phyloP scores from a whole-genome alignment of 768 basidiomycete species.

The Paxillus rubicundulus region DNA sequence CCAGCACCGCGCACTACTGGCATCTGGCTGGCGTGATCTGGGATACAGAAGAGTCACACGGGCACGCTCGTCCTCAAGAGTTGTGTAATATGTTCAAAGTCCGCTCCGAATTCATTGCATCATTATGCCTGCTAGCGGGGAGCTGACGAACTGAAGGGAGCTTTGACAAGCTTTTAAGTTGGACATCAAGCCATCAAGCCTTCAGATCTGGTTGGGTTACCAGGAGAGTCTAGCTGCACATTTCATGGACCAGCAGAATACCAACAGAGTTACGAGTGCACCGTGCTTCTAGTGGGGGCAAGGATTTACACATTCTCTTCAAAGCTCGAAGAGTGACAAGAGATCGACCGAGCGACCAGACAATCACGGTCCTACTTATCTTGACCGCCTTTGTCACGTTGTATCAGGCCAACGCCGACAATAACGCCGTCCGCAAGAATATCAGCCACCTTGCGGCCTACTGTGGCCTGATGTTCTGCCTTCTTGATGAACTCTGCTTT shows the following conservation, averaged over 20 bases:
- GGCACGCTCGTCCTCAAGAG: not conserved
- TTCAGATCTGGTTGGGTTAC: not conserved
- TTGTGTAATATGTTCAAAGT: slow-evolving; percentile 15
- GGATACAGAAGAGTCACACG: slow-evolving; percentile 1
- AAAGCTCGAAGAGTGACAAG: not conserved
- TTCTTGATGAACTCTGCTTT: slow-evolving; percentile 71
- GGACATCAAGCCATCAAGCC: not conserved
- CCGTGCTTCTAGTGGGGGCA: not conserved
- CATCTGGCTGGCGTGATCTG: slow-evolving; percentile 4
- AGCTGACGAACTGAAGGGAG: too few species aligned
- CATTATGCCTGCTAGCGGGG: too few species aligned
- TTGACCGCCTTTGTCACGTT: slow-evolving; percentile 40
- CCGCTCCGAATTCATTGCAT: not conserved
- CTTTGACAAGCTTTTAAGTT: not conserved
- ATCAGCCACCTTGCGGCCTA: slow-evolving; percentile 70
- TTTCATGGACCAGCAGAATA: not conserved
- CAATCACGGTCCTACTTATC: slow-evolving; percentile 8
- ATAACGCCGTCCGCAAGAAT: slow-evolving; percentile 71
- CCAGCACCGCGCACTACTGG: slow-evolving; percentile 14
- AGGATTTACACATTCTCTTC: not conserved
- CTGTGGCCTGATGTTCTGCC: slow-evolving; percentile 60
- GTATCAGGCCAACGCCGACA: slow-evolving; percentile 73
- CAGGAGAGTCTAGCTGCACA: not conserved
- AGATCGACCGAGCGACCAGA: not conserved
- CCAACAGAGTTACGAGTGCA: not conserved